These are phyloP conservation scores for Claviceps citrina DNA, from an alignment of 2,329 filamentous ascomycete species.

Conservation along the genomic window DNA sequence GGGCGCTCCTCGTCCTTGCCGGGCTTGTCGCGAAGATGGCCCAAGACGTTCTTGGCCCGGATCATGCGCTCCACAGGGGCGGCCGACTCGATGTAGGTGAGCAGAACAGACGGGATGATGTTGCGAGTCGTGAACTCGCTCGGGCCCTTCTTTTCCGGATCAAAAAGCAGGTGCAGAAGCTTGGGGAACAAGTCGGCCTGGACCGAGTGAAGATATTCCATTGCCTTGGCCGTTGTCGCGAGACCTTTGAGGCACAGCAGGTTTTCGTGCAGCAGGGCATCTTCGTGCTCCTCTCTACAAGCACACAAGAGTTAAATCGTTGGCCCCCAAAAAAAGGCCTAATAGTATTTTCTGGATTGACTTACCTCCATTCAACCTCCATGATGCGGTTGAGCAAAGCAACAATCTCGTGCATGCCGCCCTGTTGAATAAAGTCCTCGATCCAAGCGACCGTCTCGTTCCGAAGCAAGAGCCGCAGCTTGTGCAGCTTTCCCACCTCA, in stretches of 20 bases:
- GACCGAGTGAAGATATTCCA: slow-evolving; percentile 67
- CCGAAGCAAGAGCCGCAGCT: slow-evolving; percentile 71
- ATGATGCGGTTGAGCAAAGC: slow-evolving; percentile 79
- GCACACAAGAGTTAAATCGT: background rate
- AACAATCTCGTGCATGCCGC: slow-evolving; percentile 86
- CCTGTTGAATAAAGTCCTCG: slow-evolving; percentile 74
- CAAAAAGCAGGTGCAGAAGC: slow-evolving; percentile 77
- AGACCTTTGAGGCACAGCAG: slow-evolving; percentile 87
- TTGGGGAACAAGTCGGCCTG: slow-evolving; percentile 73
- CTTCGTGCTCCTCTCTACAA: slow-evolving; percentile 80
- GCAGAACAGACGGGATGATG: slow-evolving; percentile 77
- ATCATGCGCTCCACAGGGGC: slow-evolving; percentile 43
- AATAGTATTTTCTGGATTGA: too few relatives aligned
- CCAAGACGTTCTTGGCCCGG: slow-evolving; percentile 58
- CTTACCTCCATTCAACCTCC: slow-evolving; percentile 83
- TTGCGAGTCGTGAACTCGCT: slow-evolving; percentile 90
- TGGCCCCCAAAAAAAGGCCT: too few relatives aligned
- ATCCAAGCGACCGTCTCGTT: slow-evolving; percentile 97
- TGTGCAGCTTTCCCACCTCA: slow-evolving; percentile 91
- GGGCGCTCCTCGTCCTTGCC: slow-evolving; percentile 62
- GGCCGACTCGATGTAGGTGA: slow-evolving; percentile 68
- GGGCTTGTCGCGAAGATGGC: slow-evolving; percentile 65
- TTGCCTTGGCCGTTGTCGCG: slow-evolving; percentile 75
- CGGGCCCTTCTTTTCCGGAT: slow-evolving; percentile 94
- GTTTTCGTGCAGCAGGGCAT: slow-evolving; percentile 79